Conservation (phyloP, 2,329 filamentous ascomycete species). For the Dothistroma pini region DNA sequence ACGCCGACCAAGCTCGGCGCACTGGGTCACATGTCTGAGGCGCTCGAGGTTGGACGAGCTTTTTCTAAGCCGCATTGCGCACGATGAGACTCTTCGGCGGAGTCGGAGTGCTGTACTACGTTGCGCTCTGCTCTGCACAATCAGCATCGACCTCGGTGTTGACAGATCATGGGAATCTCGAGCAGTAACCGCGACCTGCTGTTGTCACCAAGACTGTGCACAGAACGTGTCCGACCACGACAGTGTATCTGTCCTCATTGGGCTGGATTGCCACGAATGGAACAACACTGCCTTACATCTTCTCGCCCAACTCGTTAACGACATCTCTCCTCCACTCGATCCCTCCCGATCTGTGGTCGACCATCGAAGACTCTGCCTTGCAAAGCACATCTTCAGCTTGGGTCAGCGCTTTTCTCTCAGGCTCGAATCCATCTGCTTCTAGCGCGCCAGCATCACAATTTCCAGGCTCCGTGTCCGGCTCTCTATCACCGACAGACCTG, state of each 20-base stretch:
- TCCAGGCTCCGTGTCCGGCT: neutral
- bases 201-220: slow-evolving; percentile 9
- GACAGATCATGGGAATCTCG: neutral
- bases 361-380: neutral
- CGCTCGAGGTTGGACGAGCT: neutral
- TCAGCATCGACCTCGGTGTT: neutral
- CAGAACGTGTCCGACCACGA: slow-evolving; percentile 2
- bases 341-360: neutral
- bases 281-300: slow-evolving; percentile 4
- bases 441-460: neutral
- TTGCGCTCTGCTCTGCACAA: neutral
- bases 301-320: slow-evolving; percentile 1
- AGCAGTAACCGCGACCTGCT: neutral
- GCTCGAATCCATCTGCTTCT: neutral
- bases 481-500: neutral
- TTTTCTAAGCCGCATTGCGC: neutral
- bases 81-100: neutral
- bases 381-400: neutral
- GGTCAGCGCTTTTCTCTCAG: neutral
- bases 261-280: slow-evolving; percentile 9
- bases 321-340: neutral
- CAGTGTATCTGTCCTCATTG: neutral
- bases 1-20: neutral
- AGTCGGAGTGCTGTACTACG: neutral
- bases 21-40: neutral